These are phyloP conservation scores for Senna siamea DNA, from an alignment of 306 rosid genomes.

Conservation along the genomic window DNA sequence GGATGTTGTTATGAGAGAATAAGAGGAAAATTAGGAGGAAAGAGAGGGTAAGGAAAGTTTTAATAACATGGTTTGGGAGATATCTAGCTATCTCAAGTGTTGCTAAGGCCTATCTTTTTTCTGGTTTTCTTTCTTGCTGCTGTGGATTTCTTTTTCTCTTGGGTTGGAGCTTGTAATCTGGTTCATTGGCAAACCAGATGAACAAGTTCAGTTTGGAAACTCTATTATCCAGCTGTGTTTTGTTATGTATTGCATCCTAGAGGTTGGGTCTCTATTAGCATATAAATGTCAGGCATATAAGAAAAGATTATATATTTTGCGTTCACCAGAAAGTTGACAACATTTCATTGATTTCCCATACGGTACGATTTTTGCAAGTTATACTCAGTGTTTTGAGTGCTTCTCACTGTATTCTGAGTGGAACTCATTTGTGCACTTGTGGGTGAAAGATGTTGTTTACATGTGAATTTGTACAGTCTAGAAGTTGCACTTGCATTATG, in stretches of 20 bases:
- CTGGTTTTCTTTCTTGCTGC: not conserved
- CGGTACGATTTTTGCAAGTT: conserved; percentile 7
- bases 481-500: conserved; percentile 15
- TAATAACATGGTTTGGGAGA: not conserved
- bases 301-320: conserved; percentile 18
- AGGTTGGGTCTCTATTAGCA: not conserved
- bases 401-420: conserved; percentile 23
- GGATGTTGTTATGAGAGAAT: not conserved
- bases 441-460: conserved; percentile 8
- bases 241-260: not conserved
- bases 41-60: too few species aligned
- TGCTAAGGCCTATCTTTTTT: not conserved
- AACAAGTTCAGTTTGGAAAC: not conserved
- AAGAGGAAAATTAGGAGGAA: not conserved
- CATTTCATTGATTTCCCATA: conserved; percentile 17
- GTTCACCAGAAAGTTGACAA: conserved; percentile 13
- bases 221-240: not conserved
- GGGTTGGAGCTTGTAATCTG: not conserved
- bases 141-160: not conserved
- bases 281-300: conserved; percentile 1
- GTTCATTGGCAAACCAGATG: not conserved
- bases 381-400: not conserved
- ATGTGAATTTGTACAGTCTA: not conserved
- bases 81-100: not conserved
- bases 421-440: conserved; percentile 1